A percentile compares a stretch with the other conserved stretches of the same genome.
phyloP scores from a whole-genome alignment of 1,139 yeast genomes.

The Hemisphaericaspora subhashii region DNA sequence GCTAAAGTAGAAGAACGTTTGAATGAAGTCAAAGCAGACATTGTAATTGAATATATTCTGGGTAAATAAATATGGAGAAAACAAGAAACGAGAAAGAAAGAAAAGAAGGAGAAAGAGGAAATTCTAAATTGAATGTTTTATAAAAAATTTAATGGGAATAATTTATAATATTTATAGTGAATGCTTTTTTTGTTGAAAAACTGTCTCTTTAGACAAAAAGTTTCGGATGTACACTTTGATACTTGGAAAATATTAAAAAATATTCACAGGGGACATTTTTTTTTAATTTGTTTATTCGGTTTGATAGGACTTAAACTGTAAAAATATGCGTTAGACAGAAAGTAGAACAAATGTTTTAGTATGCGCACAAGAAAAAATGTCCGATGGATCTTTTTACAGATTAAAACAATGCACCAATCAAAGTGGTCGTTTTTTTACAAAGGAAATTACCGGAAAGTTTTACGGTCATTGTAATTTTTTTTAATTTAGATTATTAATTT shows the following conservation, averaged over 20 bases:
- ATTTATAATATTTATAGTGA: neutral
- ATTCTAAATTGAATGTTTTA: neutral
- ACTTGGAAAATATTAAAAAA: neutral
- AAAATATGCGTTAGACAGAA: neutral
- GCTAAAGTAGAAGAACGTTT: conserved; percentile 36
- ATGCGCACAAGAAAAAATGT: neutral
- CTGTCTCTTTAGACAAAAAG: too few relatives aligned
- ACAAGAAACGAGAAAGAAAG: conserved; percentile 2
- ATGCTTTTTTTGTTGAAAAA: too few relatives aligned
- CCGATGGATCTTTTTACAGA: neutral
- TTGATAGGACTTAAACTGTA: neutral
- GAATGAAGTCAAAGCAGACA: conserved; percentile 43
- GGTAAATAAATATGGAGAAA: conserved; percentile 1
- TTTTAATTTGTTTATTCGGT: neutral
- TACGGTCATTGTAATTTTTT: conserved; percentile 1
- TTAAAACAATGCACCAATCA: neutral
- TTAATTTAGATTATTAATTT: neutral
- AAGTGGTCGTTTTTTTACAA: neutral
- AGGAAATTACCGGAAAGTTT: neutral
- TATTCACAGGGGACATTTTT: conserved; percentile 1
- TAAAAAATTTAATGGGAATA: neutral
- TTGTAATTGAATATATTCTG: conserved; percentile 15
- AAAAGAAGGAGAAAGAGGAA: conserved; percentile 2
- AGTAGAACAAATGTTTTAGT: neutral
- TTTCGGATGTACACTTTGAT: neutral